These are phyloP conservation scores for Collybiopsis luxurians DNA, from an alignment of 768 basidiomycete species.

Conservation along the genomic window DNA sequence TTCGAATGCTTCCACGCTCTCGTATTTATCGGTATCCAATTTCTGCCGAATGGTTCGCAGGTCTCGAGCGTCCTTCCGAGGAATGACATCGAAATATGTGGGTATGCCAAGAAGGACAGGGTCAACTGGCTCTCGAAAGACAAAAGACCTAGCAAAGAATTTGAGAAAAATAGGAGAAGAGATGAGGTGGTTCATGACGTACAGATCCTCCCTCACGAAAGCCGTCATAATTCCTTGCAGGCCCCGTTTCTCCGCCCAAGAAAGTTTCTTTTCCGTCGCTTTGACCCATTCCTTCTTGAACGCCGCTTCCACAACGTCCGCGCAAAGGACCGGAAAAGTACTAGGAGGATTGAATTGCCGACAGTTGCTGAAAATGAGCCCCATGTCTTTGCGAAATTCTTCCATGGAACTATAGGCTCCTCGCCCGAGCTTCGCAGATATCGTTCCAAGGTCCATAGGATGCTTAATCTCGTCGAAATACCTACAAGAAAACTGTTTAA, in stretches of 20 bases:
- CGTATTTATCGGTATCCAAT: slow-evolving; percentile 81
- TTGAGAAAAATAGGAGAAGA: slow-evolving; percentile 4
- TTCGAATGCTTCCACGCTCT: slow-evolving; percentile 72
- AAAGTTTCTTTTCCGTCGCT: slow-evolving; percentile 66
- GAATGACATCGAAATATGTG: slow-evolving; percentile 84
- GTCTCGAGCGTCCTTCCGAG: slow-evolving; percentile 84
- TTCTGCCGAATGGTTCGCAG: slow-evolving; percentile 77
- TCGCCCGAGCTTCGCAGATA: slow-evolving; percentile 61
- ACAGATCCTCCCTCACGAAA: slow-evolving; percentile 68
- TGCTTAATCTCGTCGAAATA: slow-evolving; percentile 89
- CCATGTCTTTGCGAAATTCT: slow-evolving; percentile 74
- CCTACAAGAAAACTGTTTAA: slow-evolving; percentile 36
- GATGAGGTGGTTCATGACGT: slow-evolving; percentile 24
- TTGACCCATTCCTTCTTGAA: slow-evolving; percentile 90
- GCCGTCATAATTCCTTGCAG: slow-evolving; percentile 68
- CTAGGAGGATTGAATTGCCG: slow-evolving; percentile 87
- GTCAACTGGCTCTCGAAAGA: slow-evolving; percentile 88
- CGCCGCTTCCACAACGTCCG: slow-evolving; percentile 67
- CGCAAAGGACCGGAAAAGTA: slow-evolving; percentile 71
- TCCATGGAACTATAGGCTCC: slow-evolving; percentile 79
- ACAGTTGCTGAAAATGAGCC: slow-evolving; percentile 86
- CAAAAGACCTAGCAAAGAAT: slow-evolving; percentile 52
- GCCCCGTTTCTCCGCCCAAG: slow-evolving; percentile 76
- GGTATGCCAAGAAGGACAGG: slow-evolving; percentile 81
- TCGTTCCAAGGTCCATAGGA: slow-evolving; percentile 94